Evolutionary conservation across 1,284 basidiomycete species (phyloP).

Genomic region (Lentinula novae-zelandiae): DNA sequence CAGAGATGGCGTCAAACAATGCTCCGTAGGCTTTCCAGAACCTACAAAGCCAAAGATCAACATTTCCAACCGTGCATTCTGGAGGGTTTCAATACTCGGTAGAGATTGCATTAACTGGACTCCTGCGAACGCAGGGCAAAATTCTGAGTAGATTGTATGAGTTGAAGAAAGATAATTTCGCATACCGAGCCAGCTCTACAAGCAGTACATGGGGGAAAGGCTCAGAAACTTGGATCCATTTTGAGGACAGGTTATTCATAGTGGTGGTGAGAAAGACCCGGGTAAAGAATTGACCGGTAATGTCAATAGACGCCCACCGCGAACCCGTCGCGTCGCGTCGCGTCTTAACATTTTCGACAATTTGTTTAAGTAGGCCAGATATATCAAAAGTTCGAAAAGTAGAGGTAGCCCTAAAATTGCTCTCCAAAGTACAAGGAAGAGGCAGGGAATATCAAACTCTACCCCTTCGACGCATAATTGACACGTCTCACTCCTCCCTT

Average conservation of each 20-base stretch:
- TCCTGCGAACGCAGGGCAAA: slow-evolving; percentile 30
- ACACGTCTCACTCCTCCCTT: too few relatives aligned
- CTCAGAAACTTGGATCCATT: slow-evolving; percentile 52
- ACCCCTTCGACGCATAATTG: too few relatives aligned
- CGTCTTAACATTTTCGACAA: too few relatives aligned
- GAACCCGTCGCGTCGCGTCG: too few relatives aligned
- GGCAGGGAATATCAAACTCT: too few relatives aligned
- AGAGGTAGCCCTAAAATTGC: too few relatives aligned
- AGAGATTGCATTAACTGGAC: slow-evolving; percentile 64
- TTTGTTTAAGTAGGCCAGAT: too few relatives aligned
- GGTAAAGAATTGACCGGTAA: too few relatives aligned
- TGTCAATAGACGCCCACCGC: too few relatives aligned
- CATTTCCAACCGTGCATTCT: slow-evolving; percentile 32
- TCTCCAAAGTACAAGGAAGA: too few relatives aligned
- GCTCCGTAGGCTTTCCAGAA: slow-evolving; percentile 71
- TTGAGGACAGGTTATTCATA: slow-evolving; percentile 17
- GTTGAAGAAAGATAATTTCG: not conserved
- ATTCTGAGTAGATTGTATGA: not conserved
- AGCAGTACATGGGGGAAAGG: slow-evolving; percentile 50
- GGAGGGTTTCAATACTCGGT: slow-evolving; percentile 40
- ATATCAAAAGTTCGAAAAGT: too few relatives aligned
- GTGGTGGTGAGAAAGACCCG: too few relatives aligned
- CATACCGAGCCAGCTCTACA: slow-evolving; percentile 52
- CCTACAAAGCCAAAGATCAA: slow-evolving; percentile 30
- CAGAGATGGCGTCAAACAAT: slow-evolving; percentile 56